A percentile compares a stretch with the other conserved stretches of the same genome.
Evolutionary conservation across 1,284 basidiomycete species (phyloP).

Genomic region (Trichosporon inkin): DNA sequence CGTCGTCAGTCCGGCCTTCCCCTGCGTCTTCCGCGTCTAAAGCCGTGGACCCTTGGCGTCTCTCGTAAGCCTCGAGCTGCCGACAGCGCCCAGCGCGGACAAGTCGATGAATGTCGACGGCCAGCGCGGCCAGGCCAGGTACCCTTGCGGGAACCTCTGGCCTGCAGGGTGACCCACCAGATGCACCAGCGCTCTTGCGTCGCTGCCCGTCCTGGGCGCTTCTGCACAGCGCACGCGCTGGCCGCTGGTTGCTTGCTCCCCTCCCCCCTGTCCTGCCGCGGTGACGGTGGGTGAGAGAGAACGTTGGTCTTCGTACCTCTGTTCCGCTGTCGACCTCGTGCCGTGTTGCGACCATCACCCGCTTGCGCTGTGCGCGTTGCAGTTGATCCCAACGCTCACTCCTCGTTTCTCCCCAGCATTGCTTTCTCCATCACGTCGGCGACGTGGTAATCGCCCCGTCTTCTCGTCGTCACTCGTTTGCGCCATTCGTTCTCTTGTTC

Average conservation of each 20-base stretch:
- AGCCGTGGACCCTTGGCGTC: neutral
- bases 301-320: neutral
- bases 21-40: neutral
- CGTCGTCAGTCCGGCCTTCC: neutral
- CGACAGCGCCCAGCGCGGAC: too few species aligned
- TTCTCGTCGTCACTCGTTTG: slow-evolving; percentile 6
- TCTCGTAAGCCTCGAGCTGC: neutral
- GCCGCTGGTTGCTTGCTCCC: neutral
- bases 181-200: neutral
- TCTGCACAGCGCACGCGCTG: neutral
- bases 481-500: neutral
- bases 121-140: too few species aligned
- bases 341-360: neutral
- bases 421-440: neutral
- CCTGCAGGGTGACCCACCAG: neutral
- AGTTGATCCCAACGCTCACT: neutral
- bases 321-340: neutral
- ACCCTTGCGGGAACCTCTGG: neutral
- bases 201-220: too few species aligned
- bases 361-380: slow-evolving; percentile 5
- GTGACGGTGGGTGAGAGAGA: too few species aligned
- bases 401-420: slow-evolving; percentile 3
- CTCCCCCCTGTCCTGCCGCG: too few species aligned
- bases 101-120: too few species aligned
- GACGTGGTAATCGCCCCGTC: neutral